Base-by-base conservation (phyloP, 805 yeast species). In the Ascoidea asiatica region DNA sequence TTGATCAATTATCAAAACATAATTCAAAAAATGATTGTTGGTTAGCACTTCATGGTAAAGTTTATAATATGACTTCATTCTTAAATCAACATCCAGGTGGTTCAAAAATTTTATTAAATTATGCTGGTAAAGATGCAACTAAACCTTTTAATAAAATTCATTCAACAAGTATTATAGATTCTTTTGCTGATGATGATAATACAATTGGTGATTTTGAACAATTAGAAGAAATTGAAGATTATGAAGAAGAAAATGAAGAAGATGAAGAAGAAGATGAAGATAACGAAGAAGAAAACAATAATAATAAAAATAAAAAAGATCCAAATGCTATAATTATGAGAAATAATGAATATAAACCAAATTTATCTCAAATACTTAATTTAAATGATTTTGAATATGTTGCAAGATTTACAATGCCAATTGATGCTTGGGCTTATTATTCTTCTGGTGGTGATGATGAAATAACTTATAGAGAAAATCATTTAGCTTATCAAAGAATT, bases 121-220 rank as follows among this genome's bases (percentile, higher is more conserved):
- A 62, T 50, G 78, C 76, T 5, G 80, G 79, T 19, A 62, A 63
- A 45, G 76, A 75, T 53, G 79, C 75, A 4, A 64, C 73, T 21
- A 46, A 48, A 19, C 60, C 56, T 21, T 51, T 51, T 38, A 37
- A 42, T 21, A 37, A 35, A 29, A 42, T 51, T 23, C 54, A 51
- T 41, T 40, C 51, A n/a, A 33, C 21, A 7, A 45, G 41, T 22
- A 21, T 46, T n/a, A 42, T 48, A 23, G 33, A 23, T 11, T 23
- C 11, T 11, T 23, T 23, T 23, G 33, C 6, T 7, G 33, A 23
- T 23, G 33, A 23, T 11, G 33, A 23, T 11, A 23, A 23, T 11
- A 23, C 33, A 23, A 23, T 23, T 6, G 47, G 42, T 29, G 33
- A 29, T 15, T 42, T 45, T 18, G 36, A 39, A 7, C 18, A 22